Evolutionary conservation across 257 asterid species (phyloP).

Genomic region (Jacaranda mimosifolia): DNA sequence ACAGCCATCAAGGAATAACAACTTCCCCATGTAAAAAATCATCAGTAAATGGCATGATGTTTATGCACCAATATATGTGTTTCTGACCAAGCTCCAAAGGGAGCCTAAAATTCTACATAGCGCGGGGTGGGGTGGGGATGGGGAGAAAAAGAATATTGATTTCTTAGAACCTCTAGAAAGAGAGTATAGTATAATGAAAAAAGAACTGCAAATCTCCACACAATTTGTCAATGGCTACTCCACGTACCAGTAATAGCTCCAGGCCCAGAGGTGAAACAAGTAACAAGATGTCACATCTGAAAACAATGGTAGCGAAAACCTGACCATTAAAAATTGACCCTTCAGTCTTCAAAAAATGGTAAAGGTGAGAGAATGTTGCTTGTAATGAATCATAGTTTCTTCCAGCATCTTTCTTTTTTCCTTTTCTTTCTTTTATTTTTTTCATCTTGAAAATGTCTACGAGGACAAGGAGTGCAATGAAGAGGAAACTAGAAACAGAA

Average conservation of each 20-base stretch:
- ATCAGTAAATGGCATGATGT: neutral
- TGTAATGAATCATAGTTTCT: constrained; percentile 7
- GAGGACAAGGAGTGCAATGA: neutral
- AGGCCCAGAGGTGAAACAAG: constrained; percentile 85
- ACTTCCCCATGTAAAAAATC: neutral
- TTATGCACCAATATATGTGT: neutral
- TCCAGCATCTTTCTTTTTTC: neutral
- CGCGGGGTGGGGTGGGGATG: too few species aligned
- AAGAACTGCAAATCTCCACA: constrained; percentile 22
- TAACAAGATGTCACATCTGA: constrained; percentile 92
- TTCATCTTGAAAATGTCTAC: neutral
- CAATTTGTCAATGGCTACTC: constrained; percentile 22
- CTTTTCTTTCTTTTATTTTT: neutral
- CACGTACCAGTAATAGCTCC: constrained; percentile 85
- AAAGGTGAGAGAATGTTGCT: constrained; percentile 15
- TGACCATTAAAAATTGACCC: constrained; percentile 54
- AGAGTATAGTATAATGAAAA: constrained; percentile 8
- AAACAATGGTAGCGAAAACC: constrained; percentile 81
- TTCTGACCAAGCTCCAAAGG: neutral
- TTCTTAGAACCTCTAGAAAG: constrained; percentile 19
- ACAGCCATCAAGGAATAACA: constrained; percentile 25
- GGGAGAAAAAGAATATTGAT: neutral
- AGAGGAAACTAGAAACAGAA: neutral
- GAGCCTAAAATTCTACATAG: neutral
- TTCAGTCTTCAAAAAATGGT: constrained; percentile 39